phyloP scores from a whole-genome alignment of 306 rosid genomes.

The Glycyrrhiza uralensis region DNA sequence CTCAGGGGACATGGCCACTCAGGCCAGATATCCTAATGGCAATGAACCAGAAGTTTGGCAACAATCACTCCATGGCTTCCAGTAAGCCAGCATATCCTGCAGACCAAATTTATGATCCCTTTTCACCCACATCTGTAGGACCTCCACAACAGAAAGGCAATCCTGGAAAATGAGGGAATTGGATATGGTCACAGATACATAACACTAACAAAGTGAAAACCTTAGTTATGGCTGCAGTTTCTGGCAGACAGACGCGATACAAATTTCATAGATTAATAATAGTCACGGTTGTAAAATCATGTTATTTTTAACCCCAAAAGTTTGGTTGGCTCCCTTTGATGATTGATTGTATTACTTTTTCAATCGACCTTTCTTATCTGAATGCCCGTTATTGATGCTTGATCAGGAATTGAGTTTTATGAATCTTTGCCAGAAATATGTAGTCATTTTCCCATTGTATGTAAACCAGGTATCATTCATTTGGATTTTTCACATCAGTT shows the following conservation, averaged over 20 bases:
- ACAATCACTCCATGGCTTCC: conserved; percentile 40
- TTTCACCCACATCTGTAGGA: conserved; percentile 69
- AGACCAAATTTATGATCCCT: conserved; percentile 94
- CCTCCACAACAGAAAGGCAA: conserved; percentile 44
- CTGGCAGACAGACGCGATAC: background rate
- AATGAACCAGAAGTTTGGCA: conserved; percentile 47
- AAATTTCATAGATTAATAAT: conserved; percentile 12
- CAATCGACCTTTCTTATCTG: background rate
- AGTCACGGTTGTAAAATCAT: background rate
- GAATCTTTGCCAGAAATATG: background rate
- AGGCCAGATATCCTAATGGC: conserved; percentile 38
- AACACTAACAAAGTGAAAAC: background rate
- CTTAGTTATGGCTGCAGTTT: background rate
- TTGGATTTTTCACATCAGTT: background rate
- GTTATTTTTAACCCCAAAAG: background rate
- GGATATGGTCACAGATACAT: background rate
- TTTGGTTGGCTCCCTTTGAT: background rate
- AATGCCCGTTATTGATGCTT: background rate
- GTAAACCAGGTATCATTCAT: background rate
- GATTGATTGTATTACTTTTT: conserved; percentile 5
- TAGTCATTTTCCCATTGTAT: background rate
- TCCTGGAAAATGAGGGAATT: conserved; percentile 32
- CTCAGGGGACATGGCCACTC: conserved; percentile 32
- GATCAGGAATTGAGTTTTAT: background rate
- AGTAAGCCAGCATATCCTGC: conserved; percentile 46